phyloP scores from a whole-genome alignment of 495 filamentous ascomycete species.

The Corynascus novoguineensis region DNA sequence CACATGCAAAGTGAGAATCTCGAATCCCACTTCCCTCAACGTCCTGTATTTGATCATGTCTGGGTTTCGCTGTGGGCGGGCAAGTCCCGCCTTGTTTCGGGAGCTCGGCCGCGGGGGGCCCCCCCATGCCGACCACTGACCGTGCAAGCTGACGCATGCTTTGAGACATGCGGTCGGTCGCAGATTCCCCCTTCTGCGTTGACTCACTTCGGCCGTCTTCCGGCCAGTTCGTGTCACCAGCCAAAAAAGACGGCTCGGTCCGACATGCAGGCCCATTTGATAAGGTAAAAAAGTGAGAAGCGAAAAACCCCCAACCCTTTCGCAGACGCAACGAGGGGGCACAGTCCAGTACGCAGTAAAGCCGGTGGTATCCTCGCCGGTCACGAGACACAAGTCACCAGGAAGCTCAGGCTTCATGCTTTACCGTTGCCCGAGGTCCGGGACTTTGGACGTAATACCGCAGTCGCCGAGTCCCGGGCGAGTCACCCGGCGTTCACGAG shows the following conservation, averaged over 20 bases:
- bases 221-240: slow-evolving; percentile 1
- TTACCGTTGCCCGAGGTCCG: slow-evolving; percentile 1
- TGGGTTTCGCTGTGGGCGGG: too few species aligned
- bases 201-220: not conserved
- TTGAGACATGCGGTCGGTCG: not conserved
- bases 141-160: not conserved
- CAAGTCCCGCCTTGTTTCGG: not conserved
- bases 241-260: slow-evolving; percentile 3
- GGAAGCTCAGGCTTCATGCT: not conserved
- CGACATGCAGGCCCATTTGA: slow-evolving; percentile 8
- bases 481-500: not conserved
- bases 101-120: slow-evolving; percentile 8
- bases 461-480: slow-evolving; percentile 11
- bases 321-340: not conserved
- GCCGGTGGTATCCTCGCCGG: slow-evolving; percentile 11
- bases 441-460: not conserved
- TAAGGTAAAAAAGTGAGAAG: too few species aligned
- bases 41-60: not conserved
- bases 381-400: not conserved
- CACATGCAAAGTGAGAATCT: slow-evolving; percentile 1
- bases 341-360: not conserved
- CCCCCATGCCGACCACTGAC: not conserved
- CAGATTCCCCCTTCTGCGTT: not conserved
- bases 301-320: slow-evolving; percentile 8
- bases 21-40: slow-evolving; percentile 4